These are phyloP conservation scores for Apiospora rasikravindrae DNA, from an alignment of 2,329 filamentous ascomycete genomes.

Conservation along the genomic window DNA sequence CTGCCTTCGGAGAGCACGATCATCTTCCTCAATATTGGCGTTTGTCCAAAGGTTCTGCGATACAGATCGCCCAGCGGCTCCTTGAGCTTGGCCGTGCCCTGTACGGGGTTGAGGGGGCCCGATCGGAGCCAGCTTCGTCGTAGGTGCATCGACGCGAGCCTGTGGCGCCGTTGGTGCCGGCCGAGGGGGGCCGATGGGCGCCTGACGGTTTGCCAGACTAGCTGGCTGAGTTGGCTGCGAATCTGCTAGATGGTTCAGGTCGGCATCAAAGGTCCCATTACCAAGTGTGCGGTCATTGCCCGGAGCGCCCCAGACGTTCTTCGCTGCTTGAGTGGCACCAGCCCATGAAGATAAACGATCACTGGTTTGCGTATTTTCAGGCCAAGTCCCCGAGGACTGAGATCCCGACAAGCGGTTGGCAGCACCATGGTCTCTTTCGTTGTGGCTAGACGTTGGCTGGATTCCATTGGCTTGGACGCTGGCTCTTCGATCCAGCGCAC, in stretches of 20 bases:
- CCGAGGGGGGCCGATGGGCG: conserved; percentile 49
- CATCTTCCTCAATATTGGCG: conserved; percentile 39
- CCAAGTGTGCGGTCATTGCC: conserved; percentile 73
- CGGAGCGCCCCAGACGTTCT: conserved; percentile 79
- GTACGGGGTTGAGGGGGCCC: conserved; percentile 31
- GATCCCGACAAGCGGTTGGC: conserved; percentile 25
- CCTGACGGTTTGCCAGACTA: conserved; percentile 45
- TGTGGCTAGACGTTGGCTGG: conserved; percentile 35
- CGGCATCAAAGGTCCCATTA: conserved; percentile 76
- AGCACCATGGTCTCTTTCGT: conserved; percentile 22
- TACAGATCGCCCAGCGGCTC: conserved; percentile 11
- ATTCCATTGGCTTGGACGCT: conserved; percentile 41
- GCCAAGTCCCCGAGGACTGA: conserved; percentile 40
- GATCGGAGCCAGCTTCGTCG: conserved; percentile 37
- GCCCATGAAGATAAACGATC: conserved; percentile 60
- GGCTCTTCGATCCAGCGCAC: not conserved
- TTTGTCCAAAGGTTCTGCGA: conserved; percentile 32
- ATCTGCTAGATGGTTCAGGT: conserved; percentile 57
- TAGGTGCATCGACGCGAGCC: conserved; percentile 27
- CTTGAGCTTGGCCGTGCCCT: conserved; percentile 21
- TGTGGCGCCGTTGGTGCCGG: conserved; percentile 29
- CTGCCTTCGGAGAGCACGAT: conserved; percentile 49
- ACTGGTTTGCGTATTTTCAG: conserved; percentile 25
- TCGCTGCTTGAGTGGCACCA: conserved; percentile 47
- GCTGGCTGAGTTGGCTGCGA: conserved; percentile 42